A percentile compares a stretch with the other conserved stretches of the same genome.
Evolutionary conservation across 208 protist genomes (phyloP).

Genomic region (Spongospora subterranea): DNA sequence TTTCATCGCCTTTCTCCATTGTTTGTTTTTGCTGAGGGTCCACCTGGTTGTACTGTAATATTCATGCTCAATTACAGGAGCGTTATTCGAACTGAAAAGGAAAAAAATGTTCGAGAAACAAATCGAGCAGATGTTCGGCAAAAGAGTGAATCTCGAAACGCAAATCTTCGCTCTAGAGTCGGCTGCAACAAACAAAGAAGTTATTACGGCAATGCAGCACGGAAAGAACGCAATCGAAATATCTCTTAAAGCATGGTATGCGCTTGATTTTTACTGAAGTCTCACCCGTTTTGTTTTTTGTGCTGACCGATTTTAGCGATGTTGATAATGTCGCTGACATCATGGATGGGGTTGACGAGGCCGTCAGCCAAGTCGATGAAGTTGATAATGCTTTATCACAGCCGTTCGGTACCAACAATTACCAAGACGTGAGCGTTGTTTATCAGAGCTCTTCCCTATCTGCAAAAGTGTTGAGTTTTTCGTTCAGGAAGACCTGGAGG

Average conservation of each 20-base stretch:
- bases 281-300: background rate
- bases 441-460: background rate
- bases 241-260: conserved; percentile 44
- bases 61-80: conserved; percentile 33
- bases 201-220: conserved; percentile 51
- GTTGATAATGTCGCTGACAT: conserved; percentile 57
- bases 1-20: background rate
- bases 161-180: conserved; percentile 58
- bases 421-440: conserved; percentile 23
- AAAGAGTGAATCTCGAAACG: conserved; percentile 52
- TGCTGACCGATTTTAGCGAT: conserved; percentile 50
- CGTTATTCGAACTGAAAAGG: conserved; percentile 59
- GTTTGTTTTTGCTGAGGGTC: background rate
- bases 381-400: conserved; percentile 55
- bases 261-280: background rate
- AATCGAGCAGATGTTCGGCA: conserved; percentile 56
- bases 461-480: background rate
- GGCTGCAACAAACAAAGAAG: conserved; percentile 44
- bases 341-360: conserved; percentile 56
- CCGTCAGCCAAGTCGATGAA: conserved; percentile 22
- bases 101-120: conserved; percentile 60
- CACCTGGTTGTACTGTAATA: background rate
- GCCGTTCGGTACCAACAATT: conserved; percentile 2
- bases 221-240: conserved; percentile 38
- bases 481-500: conserved; percentile 51